Evolutionary conservation across 768 basidiomycete genomes (phyloP).

Genomic region (Phylloporus rhodoxanthus): DNA sequence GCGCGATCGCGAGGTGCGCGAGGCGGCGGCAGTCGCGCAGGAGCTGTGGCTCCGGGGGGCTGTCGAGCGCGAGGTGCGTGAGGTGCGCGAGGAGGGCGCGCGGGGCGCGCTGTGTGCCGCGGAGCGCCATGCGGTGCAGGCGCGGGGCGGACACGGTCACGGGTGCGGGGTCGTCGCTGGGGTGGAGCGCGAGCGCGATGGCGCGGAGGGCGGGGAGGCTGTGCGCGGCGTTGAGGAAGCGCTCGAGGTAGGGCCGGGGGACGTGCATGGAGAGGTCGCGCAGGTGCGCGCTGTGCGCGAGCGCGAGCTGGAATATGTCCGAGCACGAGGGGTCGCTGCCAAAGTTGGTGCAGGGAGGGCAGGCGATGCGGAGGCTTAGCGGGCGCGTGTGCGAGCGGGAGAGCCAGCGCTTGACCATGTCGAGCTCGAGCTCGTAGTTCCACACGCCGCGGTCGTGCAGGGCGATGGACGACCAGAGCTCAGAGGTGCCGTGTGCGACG

Average conservation of each 20-base stretch:
- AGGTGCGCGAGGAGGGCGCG: conserved; percentile 13
- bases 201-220: conserved; percentile 9
- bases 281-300: conserved; percentile 19
- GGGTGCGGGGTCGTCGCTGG: background rate
- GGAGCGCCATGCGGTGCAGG: conserved; percentile 13
- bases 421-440: conserved; percentile 23
- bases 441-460: conserved; percentile 27
- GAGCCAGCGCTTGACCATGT: conserved; percentile 24
- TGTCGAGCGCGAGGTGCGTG: conserved; percentile 22
- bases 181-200: conserved; percentile 12
- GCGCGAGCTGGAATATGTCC: conserved; percentile 17
- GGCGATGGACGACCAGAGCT: conserved; percentile 28
- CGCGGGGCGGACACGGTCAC: conserved; percentile 12
- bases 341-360: conserved; percentile 16
- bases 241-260: conserved; percentile 15
- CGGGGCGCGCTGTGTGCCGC: conserved; percentile 18
- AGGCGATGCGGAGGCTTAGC: conserved; percentile 20
- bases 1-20: conserved; percentile 11
- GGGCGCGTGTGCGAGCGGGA: conserved; percentile 17
- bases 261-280: conserved; percentile 16
- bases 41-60: conserved; percentile 16
- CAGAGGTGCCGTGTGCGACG: conserved; percentile 26
- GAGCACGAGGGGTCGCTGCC: conserved; percentile 6
- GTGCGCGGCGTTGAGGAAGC: conserved; percentile 11
- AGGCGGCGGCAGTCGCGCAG: conserved; percentile 17